Evolutionary conservation across 1,139 yeast species (phyloP).

Genomic region (Meyerozyma smithsonii): DNA sequence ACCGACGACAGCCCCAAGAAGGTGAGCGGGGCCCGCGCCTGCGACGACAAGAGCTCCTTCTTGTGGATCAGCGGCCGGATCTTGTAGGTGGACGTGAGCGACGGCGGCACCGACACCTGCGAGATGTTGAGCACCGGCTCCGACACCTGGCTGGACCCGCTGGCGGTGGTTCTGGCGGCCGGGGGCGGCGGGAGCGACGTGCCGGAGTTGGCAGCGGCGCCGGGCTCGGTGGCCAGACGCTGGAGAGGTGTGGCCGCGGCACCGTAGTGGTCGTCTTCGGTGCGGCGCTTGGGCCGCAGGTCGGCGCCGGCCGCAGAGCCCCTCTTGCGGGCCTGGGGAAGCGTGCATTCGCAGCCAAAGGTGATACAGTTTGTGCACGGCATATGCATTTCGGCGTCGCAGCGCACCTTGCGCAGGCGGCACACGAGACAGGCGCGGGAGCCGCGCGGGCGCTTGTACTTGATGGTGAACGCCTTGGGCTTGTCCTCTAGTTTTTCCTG

Average conservation of each 20-base stretch:
- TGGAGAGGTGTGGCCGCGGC: background rate
- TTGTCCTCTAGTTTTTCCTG: conserved; percentile 19
- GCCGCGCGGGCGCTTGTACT: conserved; percentile 49
- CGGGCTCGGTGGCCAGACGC: too few relatives aligned
- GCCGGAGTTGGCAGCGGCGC: conserved; percentile 3
- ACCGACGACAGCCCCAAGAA: conserved; percentile 41
- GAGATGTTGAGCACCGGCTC: conserved; percentile 44
- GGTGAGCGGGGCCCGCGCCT: conserved; percentile 30
- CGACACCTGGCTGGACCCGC: conserved; percentile 10
- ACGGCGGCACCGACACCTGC: conserved; percentile 42
- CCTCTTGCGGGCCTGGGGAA: conserved; percentile 55
- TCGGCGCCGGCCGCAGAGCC: conserved; percentile 26
- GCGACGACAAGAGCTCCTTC: conserved; percentile 26
- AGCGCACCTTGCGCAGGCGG: conserved; percentile 68
- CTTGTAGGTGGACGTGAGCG: conserved; percentile 39
- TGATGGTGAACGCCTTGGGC: conserved; percentile 48
- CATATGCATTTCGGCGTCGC: conserved; percentile 60
- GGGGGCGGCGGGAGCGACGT: background rate
- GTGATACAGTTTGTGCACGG: conserved; percentile 78
- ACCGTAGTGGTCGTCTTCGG: conserved; percentile 1
- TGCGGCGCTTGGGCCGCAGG: conserved; percentile 16
- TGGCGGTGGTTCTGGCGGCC: too few relatives aligned
- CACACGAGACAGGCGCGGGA: conserved; percentile 54
- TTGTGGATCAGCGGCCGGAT: conserved; percentile 38
- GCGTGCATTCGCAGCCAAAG: conserved; percentile 67